Evolutionary conservation across 169 alveolate species (phyloP).

Genomic region (Plasmodium ovale): DNA sequence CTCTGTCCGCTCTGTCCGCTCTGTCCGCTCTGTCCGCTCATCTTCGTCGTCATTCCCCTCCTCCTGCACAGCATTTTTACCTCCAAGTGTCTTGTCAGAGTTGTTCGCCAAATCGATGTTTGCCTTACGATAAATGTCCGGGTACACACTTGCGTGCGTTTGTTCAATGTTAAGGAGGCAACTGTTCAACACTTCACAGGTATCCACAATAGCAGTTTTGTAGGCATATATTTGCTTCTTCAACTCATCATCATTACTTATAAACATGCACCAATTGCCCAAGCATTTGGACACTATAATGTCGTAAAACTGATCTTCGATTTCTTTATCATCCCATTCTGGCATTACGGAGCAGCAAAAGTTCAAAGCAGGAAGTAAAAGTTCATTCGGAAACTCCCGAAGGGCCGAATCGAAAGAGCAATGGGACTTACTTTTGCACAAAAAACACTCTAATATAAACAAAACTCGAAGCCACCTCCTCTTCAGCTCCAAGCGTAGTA

Average conservation of each 20-base stretch:
- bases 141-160: conserved; percentile 23
- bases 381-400: conserved; percentile 79
- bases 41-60: neutral
- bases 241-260: conserved; percentile 74
- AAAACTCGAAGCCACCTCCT: conserved; percentile 84
- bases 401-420: conserved; percentile 80
- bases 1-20: too few species aligned
- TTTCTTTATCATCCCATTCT: conserved; percentile 78
- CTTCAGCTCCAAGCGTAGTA: conserved; percentile 70
- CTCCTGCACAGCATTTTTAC: neutral
- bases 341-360: conserved; percentile 80
- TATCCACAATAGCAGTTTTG: conserved; percentile 79
- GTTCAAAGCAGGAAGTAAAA: conserved; percentile 80
- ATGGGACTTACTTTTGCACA: conserved; percentile 78
- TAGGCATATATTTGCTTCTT: conserved; percentile 81
- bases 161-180: conserved; percentile 41
- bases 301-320: conserved; percentile 82
- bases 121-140: conserved; percentile 54
- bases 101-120: conserved; percentile 2
- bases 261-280: conserved; percentile 84
- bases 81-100: neutral
- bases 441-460: conserved; percentile 80
- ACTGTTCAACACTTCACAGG: conserved; percentile 75
- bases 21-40: neutral
- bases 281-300: conserved; percentile 81